Base-by-base conservation (phyloP, 768 basidiomycete genomes). In the Boletellus ananas region DNA sequence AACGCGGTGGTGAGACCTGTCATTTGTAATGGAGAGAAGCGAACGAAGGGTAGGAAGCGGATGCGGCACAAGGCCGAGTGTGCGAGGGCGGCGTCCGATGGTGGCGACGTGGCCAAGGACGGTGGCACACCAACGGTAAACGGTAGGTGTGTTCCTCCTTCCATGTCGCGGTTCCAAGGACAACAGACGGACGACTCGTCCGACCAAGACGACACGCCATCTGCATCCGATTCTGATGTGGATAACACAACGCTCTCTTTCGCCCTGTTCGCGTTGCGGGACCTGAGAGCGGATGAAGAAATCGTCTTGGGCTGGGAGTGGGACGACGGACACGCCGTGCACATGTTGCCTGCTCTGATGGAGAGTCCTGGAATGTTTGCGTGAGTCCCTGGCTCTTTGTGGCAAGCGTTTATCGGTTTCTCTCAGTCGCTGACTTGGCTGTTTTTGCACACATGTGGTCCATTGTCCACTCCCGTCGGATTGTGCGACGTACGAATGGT, bases 261-360 rank as follows among this genome's bases (percentile, higher is more conserved):
- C 62, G 92, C 83, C 0, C 72, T 96, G 0, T 94, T 93, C 55
- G 89, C 94, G 2, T 68, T 84, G 16, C 70, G 81, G 11, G 87
- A 90, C 53, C 75, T 97, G 56, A 79, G 78, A 47, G 80, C 80
- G 31, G 77, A 86, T 42, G 92, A 94, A 56, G 94, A 97, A 70
- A 79, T 97, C 17, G 82, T 94, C 0, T 70, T 97, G 0, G 88
- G 87, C 0, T 97, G 94, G 93, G 93, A 96, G 64, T 98, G 94
- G 94, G 94, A 97, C 58, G 94, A 98, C 60, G 83, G 83, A 2
- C 88, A 91, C 62, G 83, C 85, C 1, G 80, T 94, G 0, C 94
- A 95, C 67, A 72, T 75, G 52, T 71, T 92, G 1, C 87, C 82
- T n/a, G 81, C 82, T 8, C 67, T 89, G 44, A 72, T 90, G 50